Conservation (phyloP, 768 basidiomycete genomes). For the Amanita pallidorosea region DNA sequence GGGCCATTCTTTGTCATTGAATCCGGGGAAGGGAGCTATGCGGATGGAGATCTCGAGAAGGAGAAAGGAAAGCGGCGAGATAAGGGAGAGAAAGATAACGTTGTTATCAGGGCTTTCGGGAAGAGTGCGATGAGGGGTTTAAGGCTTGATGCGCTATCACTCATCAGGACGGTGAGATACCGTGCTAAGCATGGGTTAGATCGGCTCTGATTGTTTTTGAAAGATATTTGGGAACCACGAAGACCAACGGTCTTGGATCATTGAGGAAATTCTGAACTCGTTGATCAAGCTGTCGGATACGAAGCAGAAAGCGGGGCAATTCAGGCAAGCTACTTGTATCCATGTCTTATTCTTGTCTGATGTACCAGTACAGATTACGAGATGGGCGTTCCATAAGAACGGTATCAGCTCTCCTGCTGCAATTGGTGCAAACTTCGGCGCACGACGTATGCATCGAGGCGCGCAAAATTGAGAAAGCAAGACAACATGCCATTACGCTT, state of each 20-base stretch:
- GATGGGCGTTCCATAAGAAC: slow-evolving; percentile 90
- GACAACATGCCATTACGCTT: slow-evolving; percentile 51
- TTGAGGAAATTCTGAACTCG: slow-evolving; percentile 92
- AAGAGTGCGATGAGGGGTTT: slow-evolving; percentile 75
- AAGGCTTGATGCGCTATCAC: slow-evolving; percentile 68
- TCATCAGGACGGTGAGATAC: slow-evolving; percentile 72
- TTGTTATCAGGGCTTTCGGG: slow-evolving; percentile 59
- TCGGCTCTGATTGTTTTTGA: neutral
- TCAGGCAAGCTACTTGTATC: slow-evolving; percentile 43
- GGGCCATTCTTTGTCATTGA: slow-evolving; percentile 92
- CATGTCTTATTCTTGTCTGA: neutral
- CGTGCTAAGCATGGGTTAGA: neutral
- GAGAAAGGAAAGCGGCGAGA: slow-evolving; percentile 20
- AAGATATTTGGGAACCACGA: slow-evolving; percentile 90
- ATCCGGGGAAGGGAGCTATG: slow-evolving; percentile 18
- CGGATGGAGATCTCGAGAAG: slow-evolving; percentile 29
- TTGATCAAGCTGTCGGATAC: slow-evolving; percentile 84
- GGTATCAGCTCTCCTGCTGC: slow-evolving; percentile 84
- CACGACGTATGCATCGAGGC: slow-evolving; percentile 76
- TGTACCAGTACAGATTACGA: slow-evolving; percentile 47
- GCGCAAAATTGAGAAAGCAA: slow-evolving; percentile 45
- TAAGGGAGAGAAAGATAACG: slow-evolving; percentile 46
- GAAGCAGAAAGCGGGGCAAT: slow-evolving; percentile 85
- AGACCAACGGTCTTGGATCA: slow-evolving; percentile 90
- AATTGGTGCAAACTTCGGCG: slow-evolving; percentile 93